Conservation (phyloP, 179 eudicot genomes). For the Beta lomatogona region DNA sequence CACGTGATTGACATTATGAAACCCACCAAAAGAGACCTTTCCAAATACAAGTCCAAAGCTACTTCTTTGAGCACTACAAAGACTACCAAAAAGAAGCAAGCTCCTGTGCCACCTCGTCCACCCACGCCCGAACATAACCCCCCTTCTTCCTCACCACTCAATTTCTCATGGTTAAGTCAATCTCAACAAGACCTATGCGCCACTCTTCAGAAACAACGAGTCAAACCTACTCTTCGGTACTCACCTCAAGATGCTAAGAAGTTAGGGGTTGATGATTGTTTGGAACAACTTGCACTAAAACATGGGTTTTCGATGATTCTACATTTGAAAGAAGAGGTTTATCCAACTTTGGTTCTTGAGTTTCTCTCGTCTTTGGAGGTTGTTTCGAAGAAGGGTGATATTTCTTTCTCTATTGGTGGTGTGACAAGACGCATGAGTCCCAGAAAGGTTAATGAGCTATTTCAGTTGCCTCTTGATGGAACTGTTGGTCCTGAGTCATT, state of each 20-base stretch:
- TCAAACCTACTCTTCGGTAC: no score
- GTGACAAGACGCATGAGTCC: background rate
- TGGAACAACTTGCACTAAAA: no score
- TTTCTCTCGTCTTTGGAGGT: no score
- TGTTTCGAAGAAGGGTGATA: no score
- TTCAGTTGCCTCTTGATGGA: background rate
- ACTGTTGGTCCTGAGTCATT: background rate
- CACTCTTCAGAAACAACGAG: background rate
- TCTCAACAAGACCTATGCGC: background rate
- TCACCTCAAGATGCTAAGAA: no score
- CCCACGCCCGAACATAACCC: background rate
- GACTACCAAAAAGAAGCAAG: background rate
- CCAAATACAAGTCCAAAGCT: background rate
- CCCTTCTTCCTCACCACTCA: background rate
- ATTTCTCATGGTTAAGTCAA: background rate
- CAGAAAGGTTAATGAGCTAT: background rate
- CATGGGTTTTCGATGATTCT: no score
- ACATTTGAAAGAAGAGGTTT: no score
- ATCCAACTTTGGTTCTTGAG: no score
- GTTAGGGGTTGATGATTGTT: no score
- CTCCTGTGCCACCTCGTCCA: background rate
- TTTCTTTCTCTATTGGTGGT: no score
- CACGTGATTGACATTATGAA: no score
- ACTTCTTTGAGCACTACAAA: background rate
- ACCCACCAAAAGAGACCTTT: no score